A percentile compares a stretch with the other conserved stretches of the same genome.
Evolutionary conservation across 164 flowering plant genomes (phyloP).

Genomic region (Cinnamomum chago): DNA sequence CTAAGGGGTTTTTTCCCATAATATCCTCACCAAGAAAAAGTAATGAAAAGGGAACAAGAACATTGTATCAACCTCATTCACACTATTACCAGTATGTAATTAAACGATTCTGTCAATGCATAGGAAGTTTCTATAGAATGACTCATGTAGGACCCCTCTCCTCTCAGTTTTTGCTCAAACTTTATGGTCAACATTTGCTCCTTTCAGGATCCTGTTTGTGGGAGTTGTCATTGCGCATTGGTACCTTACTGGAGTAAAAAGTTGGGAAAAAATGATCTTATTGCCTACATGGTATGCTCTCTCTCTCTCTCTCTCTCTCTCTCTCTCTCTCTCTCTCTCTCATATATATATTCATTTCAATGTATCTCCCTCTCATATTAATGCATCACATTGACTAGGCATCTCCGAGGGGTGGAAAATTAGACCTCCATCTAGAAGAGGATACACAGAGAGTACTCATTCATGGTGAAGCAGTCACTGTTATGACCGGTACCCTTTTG

Average conservation of each 20-base stretch:
- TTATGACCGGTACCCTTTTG: conserved; percentile 64
- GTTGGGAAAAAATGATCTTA: conserved; percentile 52
- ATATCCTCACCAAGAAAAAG: too few relatives aligned
- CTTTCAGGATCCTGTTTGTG: conserved; percentile 75
- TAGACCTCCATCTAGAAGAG: conserved; percentile 55
- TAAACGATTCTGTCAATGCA: too few relatives aligned
- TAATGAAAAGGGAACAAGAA: too few relatives aligned
- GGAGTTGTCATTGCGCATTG: conserved; percentile 75
- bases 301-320: conserved; percentile 10
- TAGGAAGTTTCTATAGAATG: too few relatives aligned
- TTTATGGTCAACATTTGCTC: too few relatives aligned
- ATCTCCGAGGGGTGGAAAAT: conserved; percentile 66
- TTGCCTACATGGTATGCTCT: conserved; percentile 46
- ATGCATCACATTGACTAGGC: conserved; percentile 35
- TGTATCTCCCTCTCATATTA: too few relatives aligned
- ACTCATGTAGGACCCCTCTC: too few relatives aligned
- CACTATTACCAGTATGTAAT: too few relatives aligned
- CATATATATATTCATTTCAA: background rate
- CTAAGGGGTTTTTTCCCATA: too few relatives aligned
- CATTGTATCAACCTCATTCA: too few relatives aligned
- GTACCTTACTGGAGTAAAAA: conserved; percentile 66
- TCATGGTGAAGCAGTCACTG: conserved; percentile 57
- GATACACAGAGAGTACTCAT: conserved; percentile 48
- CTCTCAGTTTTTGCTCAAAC: too few relatives aligned
- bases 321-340: background rate